phyloP scores from a whole-genome alignment of 2,329 filamentous ascomycete species.

The Ophiostoma tasmaniense region DNA sequence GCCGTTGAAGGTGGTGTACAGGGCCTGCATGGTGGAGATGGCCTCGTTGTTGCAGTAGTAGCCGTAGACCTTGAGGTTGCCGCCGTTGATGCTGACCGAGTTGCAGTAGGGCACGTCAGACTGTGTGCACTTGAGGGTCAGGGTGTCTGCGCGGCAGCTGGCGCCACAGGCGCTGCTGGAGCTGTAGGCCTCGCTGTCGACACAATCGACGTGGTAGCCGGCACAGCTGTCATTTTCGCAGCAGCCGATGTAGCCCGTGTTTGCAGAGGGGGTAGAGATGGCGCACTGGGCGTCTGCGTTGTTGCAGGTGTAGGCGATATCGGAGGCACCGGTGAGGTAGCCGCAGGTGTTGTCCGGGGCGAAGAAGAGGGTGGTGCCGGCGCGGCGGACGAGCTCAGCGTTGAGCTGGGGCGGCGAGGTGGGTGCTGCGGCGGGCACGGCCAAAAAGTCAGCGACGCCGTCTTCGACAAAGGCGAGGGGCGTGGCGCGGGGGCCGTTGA shows the following conservation, averaged over 20 bases:
- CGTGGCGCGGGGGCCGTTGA: conserved; percentile 10
- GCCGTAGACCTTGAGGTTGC: conserved; percentile 17
- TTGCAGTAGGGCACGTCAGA: conserved; percentile 17
- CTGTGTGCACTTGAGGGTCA: conserved; percentile 18
- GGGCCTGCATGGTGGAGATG: conserved; percentile 10
- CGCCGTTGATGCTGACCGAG: conserved; percentile 18
- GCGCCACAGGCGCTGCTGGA: conserved; percentile 9
- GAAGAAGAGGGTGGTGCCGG: conserved; percentile 13
- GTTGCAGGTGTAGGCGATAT: conserved; percentile 16
- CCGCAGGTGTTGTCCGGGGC: conserved; percentile 22
- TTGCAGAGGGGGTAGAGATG: conserved; percentile 12
- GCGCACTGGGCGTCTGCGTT: conserved; percentile 12
- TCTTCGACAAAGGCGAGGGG: not conserved
- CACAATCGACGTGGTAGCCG: conserved; percentile 15
- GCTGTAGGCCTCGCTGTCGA: conserved; percentile 13
- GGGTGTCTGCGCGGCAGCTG: conserved; percentile 12
- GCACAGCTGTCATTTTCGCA: conserved; percentile 14
- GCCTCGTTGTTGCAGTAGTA: conserved; percentile 15
- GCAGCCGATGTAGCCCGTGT: conserved; percentile 19
- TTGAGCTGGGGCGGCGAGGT: conserved; percentile 11
- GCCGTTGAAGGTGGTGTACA: conserved; percentile 19
- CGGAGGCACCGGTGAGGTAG: conserved; percentile 15
- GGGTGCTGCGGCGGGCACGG: not conserved
- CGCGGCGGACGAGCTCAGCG: conserved; percentile 8
- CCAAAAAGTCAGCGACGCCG: not conserved